These are phyloP conservation scores for Carex arenaria DNA, from an alignment of 202 grass and related monocot species.

Conservation along the genomic window DNA sequence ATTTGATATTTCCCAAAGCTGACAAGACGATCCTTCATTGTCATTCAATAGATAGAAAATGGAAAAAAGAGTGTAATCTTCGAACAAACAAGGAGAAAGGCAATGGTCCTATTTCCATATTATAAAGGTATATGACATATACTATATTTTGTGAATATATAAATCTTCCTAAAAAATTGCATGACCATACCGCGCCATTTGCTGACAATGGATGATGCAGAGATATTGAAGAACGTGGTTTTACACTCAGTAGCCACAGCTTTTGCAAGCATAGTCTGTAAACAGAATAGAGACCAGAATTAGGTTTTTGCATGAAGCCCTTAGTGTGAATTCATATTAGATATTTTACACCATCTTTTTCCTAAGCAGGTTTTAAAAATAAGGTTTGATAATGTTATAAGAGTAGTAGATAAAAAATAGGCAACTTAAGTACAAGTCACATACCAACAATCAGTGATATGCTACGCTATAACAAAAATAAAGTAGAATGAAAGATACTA, in stretches of 20 bases:
- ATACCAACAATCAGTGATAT: not conserved
- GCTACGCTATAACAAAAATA: not conserved
- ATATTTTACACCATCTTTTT: not conserved
- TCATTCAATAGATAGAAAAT: not conserved
- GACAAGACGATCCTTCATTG: not conserved
- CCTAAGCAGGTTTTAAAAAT: not conserved
- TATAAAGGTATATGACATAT: not conserved
- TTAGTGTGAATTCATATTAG: not conserved
- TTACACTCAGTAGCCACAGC: slow-evolving; percentile 89
- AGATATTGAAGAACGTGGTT: slow-evolving; percentile 99
- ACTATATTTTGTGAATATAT: not conserved
- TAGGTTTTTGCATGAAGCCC: not conserved
- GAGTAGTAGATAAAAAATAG: not conserved
- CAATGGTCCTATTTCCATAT: not conserved
- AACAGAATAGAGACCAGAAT: slow-evolving; percentile 6
- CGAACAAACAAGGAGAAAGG: not conserved
- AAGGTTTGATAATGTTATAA: not conserved
- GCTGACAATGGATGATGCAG: slow-evolving; percentile 95
- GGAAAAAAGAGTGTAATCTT: not conserved
- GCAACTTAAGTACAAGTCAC: not conserved
- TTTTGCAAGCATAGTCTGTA: slow-evolving; percentile 95
- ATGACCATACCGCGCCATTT: slow-evolving; percentile 76
- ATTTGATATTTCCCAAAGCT: not conserved
- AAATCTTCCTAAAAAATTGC: not conserved
- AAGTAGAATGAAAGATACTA: not conserved